Evolutionary conservation across 2,329 filamentous ascomycete genomes (phyloP).

Genomic region (Xylogone sp.): DNA sequence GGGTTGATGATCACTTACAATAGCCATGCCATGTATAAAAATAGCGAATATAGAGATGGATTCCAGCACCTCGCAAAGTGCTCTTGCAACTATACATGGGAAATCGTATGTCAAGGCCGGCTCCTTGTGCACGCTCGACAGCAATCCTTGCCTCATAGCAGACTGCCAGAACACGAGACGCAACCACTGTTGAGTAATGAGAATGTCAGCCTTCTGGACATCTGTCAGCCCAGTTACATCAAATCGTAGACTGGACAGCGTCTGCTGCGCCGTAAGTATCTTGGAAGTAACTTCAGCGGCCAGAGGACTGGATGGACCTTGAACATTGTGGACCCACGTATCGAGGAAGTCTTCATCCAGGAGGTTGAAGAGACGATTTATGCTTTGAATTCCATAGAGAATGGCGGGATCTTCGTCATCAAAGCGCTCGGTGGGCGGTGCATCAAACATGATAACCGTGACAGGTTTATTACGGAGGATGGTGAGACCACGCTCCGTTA

Average conservation of each 20-base stretch:
- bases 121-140: conserved; percentile 38
- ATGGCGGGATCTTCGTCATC: conserved; percentile 29
- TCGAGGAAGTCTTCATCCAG: conserved; percentile 40
- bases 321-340: conserved; percentile 38
- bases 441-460: conserved; percentile 34
- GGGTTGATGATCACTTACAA: conserved; percentile 1
- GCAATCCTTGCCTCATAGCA: conserved; percentile 60
- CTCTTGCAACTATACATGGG: conserved; percentile 2
- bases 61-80: conserved; percentile 2
- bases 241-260: conserved; percentile 34
- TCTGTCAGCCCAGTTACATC: conserved; percentile 46
- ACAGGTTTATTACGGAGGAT: conserved; percentile 17
- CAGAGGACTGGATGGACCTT: not conserved
- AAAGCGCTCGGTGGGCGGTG: conserved; percentile 36
- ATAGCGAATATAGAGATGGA: conserved; percentile 2
- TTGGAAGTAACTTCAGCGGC: conserved; percentile 29
- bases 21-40: conserved; percentile 6
- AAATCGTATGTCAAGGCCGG: not conserved
- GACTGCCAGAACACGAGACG: conserved; percentile 70
- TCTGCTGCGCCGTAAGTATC: conserved; percentile 42
- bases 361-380: conserved; percentile 40
- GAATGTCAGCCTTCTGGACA: conserved; percentile 64
- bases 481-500: conserved; percentile 48
- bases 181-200: conserved; percentile 69
- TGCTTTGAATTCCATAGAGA: conserved; percentile 39